A percentile compares a stretch with the other conserved stretches of the same genome.
Evolutionary conservation across 2,329 filamentous ascomycete species (phyloP).

Genomic region (Colletotrichum theobromicola): DNA sequence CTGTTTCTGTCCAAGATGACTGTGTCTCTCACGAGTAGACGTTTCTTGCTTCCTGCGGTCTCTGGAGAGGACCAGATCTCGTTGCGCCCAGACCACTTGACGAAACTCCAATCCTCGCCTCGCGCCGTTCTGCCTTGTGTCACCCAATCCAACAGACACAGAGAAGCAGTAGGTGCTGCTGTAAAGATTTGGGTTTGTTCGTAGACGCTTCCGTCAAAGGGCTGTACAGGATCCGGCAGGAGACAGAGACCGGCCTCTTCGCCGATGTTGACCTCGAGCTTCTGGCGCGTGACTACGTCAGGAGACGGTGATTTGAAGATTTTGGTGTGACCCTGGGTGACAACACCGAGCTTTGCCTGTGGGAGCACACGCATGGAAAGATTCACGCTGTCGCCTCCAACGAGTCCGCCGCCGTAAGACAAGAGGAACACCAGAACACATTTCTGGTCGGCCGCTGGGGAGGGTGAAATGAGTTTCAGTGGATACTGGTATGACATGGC

Average conservation of each 20-base stretch:
- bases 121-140: conserved; percentile 84
- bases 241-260: conserved; percentile 63
- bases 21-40: conserved; percentile 84
- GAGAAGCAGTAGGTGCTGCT: conserved; percentile 58
- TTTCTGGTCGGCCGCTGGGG: conserved; percentile 65
- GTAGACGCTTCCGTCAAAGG: conserved; percentile 84
- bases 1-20: conserved; percentile 70
- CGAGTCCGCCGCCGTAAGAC: conserved; percentile 92
- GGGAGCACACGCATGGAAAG: conserved; percentile 71
- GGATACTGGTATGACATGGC: conserved; percentile 90
- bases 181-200: conserved; percentile 83
- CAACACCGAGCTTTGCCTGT: conserved; percentile 69
- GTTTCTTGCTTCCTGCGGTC: conserved; percentile 41
- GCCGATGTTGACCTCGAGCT: conserved; percentile 55
- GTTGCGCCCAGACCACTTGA: conserved; percentile 81
- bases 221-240: conserved; percentile 91
- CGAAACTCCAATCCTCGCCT: conserved; percentile 88
- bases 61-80: conserved; percentile 72
- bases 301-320: conserved; percentile 80
- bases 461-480: conserved; percentile 88
- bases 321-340: conserved; percentile 87
- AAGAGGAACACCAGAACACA: conserved; percentile 86
- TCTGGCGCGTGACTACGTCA: conserved; percentile 63
- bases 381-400: conserved; percentile 83
- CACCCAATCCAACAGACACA: conserved; percentile 94